Conservation (phyloP, 2,329 filamentous ascomycete species). For the Fusarium goolgardi region DNA sequence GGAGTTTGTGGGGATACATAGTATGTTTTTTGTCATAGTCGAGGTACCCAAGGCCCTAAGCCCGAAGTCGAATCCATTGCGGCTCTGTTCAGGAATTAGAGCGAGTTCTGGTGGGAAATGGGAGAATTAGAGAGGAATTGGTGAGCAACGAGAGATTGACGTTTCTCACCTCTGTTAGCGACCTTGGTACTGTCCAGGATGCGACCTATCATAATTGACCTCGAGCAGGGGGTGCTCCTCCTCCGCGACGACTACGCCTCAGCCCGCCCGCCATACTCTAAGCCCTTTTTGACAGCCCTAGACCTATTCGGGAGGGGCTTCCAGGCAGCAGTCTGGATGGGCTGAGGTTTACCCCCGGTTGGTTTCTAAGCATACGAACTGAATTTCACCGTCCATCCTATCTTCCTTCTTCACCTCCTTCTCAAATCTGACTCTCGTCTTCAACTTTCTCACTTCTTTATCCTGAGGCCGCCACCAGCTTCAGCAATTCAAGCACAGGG, state of each 20-base stretch:
- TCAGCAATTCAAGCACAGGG: slow-evolving; percentile 15
- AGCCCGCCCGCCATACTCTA: slow-evolving; percentile 38
- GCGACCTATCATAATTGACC: slow-evolving; percentile 27
- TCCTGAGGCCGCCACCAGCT: slow-evolving; percentile 42
- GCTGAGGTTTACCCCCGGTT: slow-evolving; percentile 41
- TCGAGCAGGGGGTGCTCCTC: slow-evolving; percentile 38
- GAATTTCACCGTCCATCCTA: slow-evolving; percentile 18
- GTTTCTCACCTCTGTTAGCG: slow-evolving; percentile 10
- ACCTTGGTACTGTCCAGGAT: neutral
- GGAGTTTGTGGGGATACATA: slow-evolving; percentile 34
- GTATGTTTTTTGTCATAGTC: slow-evolving; percentile 34
- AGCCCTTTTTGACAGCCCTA: slow-evolving; percentile 15
- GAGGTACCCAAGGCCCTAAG: slow-evolving; percentile 38
- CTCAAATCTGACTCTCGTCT: slow-evolving; percentile 13
- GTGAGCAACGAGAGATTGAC: neutral
- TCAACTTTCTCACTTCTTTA: slow-evolving; percentile 5
- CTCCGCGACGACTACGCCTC: slow-evolving; percentile 48
- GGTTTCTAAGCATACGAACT: slow-evolving; percentile 48
- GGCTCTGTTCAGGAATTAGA: slow-evolving; percentile 31
- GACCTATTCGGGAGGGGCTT: slow-evolving; percentile 32
- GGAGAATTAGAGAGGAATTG: slow-evolving; percentile 2
- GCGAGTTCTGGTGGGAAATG: slow-evolving; percentile 9
- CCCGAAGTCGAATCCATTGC: slow-evolving; percentile 21
- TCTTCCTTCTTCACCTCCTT: slow-evolving; percentile 29
- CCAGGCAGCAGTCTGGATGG: slow-evolving; percentile 52